These are phyloP conservation scores for Beverwykella pulmonaria DNA, from an alignment of 495 filamentous ascomycete species.

Conservation along the genomic window DNA sequence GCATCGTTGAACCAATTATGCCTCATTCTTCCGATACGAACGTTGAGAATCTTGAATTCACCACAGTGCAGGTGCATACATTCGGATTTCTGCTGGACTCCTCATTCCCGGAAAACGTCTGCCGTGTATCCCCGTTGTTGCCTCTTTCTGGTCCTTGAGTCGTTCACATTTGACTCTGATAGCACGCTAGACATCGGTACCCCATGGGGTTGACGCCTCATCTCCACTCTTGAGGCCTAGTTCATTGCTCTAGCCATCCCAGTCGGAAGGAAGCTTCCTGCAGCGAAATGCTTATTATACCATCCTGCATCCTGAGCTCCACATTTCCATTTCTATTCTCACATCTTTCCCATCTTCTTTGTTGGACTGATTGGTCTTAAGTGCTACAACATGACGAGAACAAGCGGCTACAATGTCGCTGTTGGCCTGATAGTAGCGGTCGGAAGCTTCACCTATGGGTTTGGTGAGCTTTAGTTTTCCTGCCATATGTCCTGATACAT, in stretches of 20 bases:
- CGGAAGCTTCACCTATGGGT: slow-evolving; percentile 41
- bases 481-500: not conserved
- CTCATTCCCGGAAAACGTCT: slow-evolving; percentile 14
- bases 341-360: not conserved
- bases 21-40: not conserved
- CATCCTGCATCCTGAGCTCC: not conserved
- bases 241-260: not conserved
- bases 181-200: slow-evolving; percentile 8
- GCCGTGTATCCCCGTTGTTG: not conserved
- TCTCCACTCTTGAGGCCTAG: slow-evolving; percentile 1
- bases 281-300: not conserved
- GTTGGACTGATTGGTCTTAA: not conserved
- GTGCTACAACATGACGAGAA: slow-evolving; percentile 28
- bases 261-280: not conserved
- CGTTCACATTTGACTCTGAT: not conserved
- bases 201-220: not conserved
- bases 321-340: not conserved
- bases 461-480: slow-evolving; percentile 22
- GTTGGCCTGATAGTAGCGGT: slow-evolving; percentile 37
- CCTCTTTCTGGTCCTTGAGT: not conserved
- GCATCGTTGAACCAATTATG: not conserved
- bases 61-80: not conserved
- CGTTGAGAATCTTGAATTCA: not conserved
- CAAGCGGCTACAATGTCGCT: slow-evolving; percentile 38
- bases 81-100: not conserved